phyloP scores from a whole-genome alignment of 2,329 filamentous ascomycete species.

The Ophiocordyceps robertsii region DNA sequence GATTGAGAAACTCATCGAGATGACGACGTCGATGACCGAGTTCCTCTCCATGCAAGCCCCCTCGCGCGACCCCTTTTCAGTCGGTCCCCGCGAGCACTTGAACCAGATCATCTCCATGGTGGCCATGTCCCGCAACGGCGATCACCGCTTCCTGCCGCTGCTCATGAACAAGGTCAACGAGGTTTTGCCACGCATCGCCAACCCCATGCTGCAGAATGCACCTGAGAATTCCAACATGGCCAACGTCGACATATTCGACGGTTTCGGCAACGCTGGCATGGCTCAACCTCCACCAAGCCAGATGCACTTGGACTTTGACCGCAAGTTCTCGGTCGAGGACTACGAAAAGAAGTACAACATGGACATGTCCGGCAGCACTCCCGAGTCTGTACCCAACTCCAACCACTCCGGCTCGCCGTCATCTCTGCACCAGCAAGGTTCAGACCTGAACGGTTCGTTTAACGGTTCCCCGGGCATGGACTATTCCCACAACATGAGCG shows the following conservation, averaged over 20 bases:
- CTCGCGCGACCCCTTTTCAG: conserved; percentile 46
- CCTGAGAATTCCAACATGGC: conserved; percentile 40
- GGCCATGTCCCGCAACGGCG: conserved; percentile 57
- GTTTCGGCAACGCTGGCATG: conserved; percentile 50
- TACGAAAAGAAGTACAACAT: conserved; percentile 25
- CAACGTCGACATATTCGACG: conserved; percentile 51
- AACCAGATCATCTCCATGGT: conserved; percentile 55
- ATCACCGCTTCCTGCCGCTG: conserved; percentile 64
- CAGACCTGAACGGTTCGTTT: conserved; percentile 34
- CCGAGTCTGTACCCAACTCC: conserved; percentile 18
- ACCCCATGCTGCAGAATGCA: conserved; percentile 44
- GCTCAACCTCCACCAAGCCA: conserved; percentile 30
- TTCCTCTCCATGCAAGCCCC: conserved; percentile 54
- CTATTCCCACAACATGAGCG: conserved; percentile 28
- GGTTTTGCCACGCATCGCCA: conserved; percentile 48
- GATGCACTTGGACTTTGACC: conserved; percentile 32
- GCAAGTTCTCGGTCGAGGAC: conserved; percentile 29
- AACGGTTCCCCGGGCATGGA: conserved; percentile 40
- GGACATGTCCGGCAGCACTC: conserved; percentile 20
- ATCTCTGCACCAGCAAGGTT: conserved; percentile 11
- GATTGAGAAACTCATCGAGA: conserved; percentile 71
- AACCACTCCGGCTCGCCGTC: conserved; percentile 16
- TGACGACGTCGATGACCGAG: conserved; percentile 60
- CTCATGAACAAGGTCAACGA: conserved; percentile 66
- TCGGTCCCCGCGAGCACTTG: conserved; percentile 61